Base-by-base conservation (phyloP, 2,329 filamentous ascomycete genomes). In the Monilinia vaccinii-corymbosi region DNA sequence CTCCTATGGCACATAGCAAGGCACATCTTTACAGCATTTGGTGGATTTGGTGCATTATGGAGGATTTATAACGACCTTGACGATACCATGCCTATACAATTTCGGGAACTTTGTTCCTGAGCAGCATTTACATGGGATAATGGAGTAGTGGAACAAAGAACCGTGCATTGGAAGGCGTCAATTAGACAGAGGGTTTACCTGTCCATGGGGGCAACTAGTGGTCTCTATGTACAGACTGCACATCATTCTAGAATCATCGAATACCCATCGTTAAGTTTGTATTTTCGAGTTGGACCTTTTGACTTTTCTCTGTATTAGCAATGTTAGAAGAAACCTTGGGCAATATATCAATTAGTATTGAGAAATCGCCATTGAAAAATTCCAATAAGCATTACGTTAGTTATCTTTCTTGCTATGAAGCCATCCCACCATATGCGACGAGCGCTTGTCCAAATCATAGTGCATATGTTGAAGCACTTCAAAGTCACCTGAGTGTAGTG, bases 161-260 rank as follows among this genome's bases (percentile, higher is more conserved):
- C 47, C 47, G 34, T 53, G 57, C 57, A 59, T 55, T 59, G 40
- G 34, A 55, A 59, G 48, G 57, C 57, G 57, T 59, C 49, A 38
- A 21, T 31, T 55, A 59, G 49, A 55, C 31, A 38, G 31, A 18
- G 57, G 21, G 36, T 59, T 45, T 45, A 46, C 40, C 23, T 34
- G 44, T 55, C 28, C 48, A 46, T 59, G 49, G 49, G 32, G 40
- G 57, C 21, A 51, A 32, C 9, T n/a, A 42, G 11, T 21, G n/a
- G 56, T 59, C 56, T 52, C 40, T 59, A 40, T 59, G 49, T 59
- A 53, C 40, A 59, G 49, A 50, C 45, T 50, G 18, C 28, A 38
- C 53, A 34, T 53, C 47, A 52, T 49, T 58, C 36, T 45, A 44
- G 45, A 52, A 52, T 58, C 47, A 50, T 34, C 40, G 45, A 55